Base-by-base conservation (phyloP, 2,329 filamentous ascomycete genomes). In the Thielaviopsis musarum region DNA sequence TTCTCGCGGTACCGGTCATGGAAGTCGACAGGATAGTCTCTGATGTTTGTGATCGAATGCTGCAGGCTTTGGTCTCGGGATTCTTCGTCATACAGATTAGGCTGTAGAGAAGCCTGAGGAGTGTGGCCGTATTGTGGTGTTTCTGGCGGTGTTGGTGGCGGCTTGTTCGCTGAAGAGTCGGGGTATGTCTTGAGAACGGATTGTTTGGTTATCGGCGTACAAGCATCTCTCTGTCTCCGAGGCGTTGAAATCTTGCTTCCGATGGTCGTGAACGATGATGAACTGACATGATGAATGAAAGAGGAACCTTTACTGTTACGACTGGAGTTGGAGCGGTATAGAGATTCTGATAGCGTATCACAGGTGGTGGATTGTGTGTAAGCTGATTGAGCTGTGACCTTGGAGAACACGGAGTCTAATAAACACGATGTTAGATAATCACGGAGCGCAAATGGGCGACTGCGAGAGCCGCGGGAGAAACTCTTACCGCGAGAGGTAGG, bases 201-300 rank as follows among this genome's bases (percentile, higher is more conserved):
- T 22, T 28, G 45, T 30, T 28, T 26, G 45, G n/a, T 6, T 57
- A 26, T 48, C 13, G 24, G 51, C 13, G 24, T 9, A 17, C 15
- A 22, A 30, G 57, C 38, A 28, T 55, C 54, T 2, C 26, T 45
- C 13, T 59, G 57, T 28, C 69, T 69, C 7, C 66, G 65, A n/a
- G 70, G 69, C 17, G 70, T 65, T 0, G 66, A 69, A 41, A 73
- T 66, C 59, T 74, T 70, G 5, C 71, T 73, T 12, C 65, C 71
- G 62, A 71, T 70, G 5, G 70, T 73, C 52, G 76, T 66, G 60
- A 71, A 74, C 1, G 75, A 76, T 2, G 67, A 70, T 15, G 71
- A 69, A 2, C 71, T 73, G 13, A 76, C 65, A 9, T 67, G 66
- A 61, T 77, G 75, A 15, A 73, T 66, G 19, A 70, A 62, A 17